These are phyloP conservation scores for Podila verticillata DNA, from an alignment of 192 early-diverging fungal species.

Conservation along the genomic window DNA sequence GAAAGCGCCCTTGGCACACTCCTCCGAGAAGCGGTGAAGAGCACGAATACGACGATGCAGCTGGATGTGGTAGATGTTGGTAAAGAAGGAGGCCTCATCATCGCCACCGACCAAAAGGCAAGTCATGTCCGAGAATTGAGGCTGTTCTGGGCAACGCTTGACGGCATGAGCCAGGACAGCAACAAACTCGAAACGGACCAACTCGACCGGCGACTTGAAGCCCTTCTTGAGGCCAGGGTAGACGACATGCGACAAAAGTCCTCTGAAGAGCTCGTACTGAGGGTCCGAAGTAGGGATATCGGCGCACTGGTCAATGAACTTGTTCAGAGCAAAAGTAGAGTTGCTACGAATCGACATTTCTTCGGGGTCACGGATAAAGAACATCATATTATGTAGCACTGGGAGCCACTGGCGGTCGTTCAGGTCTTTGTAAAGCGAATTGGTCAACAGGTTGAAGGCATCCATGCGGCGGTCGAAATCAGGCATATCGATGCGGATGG, in stretches of 20 bases:
- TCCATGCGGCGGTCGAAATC: slow-evolving; percentile 87
- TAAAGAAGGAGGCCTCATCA: slow-evolving; percentile 96
- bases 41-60: slow-evolving; percentile 91
- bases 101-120: slow-evolving; percentile 74
- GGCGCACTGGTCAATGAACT: slow-evolving; percentile 71
- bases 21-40: slow-evolving; percentile 75
- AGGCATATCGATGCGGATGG: slow-evolving; percentile 80
- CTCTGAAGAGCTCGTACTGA: slow-evolving; percentile 53
- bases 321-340: slow-evolving; percentile 76
- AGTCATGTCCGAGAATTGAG: slow-evolving; percentile 72
- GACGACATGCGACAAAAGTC: slow-evolving; percentile 67
- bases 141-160: slow-evolving; percentile 63
- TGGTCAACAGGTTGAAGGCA: slow-evolving; percentile 78
- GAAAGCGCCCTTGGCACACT: slow-evolving; percentile 56
- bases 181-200: slow-evolving; percentile 79
- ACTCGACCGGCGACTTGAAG: slow-evolving; percentile 59
- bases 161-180: slow-evolving; percentile 70
- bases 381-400: slow-evolving; percentile 87
- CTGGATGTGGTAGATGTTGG: slow-evolving; percentile 96
- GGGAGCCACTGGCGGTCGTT: slow-evolving; percentile 85
- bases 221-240: slow-evolving; percentile 80
- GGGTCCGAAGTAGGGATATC: slow-evolving; percentile 27
- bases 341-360: slow-evolving; percentile 91
- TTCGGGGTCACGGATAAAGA: slow-evolving; percentile 81
- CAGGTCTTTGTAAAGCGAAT: slow-evolving; percentile 72